A percentile compares a stretch with the other conserved stretches of the same genome.
Evolutionary conservation across 306 rosid genomes (phyloP).

Genomic region (Prunus fruticosa): DNA sequence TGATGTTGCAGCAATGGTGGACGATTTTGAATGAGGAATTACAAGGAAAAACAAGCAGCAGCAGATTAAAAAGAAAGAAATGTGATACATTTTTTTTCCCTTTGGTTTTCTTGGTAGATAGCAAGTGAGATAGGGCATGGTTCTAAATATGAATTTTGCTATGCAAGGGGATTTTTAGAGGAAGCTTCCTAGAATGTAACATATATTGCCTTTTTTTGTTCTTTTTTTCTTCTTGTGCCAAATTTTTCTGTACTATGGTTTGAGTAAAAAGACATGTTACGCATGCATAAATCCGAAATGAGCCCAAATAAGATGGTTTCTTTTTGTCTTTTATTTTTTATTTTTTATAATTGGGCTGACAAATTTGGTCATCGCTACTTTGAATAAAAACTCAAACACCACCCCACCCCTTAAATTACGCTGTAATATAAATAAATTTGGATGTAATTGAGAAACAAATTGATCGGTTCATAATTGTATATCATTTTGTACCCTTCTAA

Average conservation of each 20-base stretch:
- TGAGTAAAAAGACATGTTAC: no score
- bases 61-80: conserved; percentile 16
- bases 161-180: background rate
- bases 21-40: conserved; percentile 21
- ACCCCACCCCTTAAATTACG: no score
- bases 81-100: background rate
- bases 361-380: no score
- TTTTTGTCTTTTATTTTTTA: no score
- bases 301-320: background rate
- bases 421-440: no score
- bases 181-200: conserved; percentile 16
- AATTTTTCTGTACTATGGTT: no score
- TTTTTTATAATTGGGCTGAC: background rate
- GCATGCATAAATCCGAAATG: background rate
- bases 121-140: background rate
- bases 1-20: background rate
- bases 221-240: background rate
- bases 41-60: conserved; percentile 9
- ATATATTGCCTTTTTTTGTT: background rate
- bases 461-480: no score
- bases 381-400: no score
- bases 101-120: background rate
- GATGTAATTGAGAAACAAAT: no score
- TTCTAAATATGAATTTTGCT: background rate
- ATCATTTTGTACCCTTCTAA: no score